Conservation (phyloP, 1,139 yeast species). For the Zygosaccharomyces sapae region DNA sequence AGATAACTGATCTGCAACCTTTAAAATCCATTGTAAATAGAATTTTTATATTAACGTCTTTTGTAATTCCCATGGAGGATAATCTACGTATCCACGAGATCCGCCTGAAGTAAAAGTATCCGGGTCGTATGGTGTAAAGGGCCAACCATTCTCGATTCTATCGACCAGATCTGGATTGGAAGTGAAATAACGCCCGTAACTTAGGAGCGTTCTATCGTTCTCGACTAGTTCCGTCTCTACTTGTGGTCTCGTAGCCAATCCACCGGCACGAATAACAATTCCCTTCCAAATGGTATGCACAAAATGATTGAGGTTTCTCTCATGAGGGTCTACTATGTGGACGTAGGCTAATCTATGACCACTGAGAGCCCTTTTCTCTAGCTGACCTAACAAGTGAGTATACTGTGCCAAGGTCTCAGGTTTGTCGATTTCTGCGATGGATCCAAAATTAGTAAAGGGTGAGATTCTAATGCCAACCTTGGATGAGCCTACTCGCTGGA, state of each 20-base stretch:
- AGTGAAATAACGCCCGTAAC: slow-evolving; percentile 46
- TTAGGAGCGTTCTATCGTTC: slow-evolving; percentile 43
- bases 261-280: slow-evolving; percentile 46
- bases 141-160: slow-evolving; percentile 44
- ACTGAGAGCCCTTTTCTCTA: slow-evolving; percentile 38
- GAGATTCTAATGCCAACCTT: slow-evolving; percentile 57
- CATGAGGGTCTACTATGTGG: slow-evolving; percentile 49
- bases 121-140: slow-evolving; percentile 42
- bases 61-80: slow-evolving; percentile 34
- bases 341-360: slow-evolving; percentile 48
- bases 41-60: slow-evolving; percentile 18
- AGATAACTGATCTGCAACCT: slow-evolving; percentile 26
- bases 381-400: slow-evolving; percentile 39
- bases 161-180: slow-evolving; percentile 52
- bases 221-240: slow-evolving; percentile 27
- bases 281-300: slow-evolving; percentile 48
- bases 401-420: slow-evolving; percentile 36
- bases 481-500: slow-evolving; percentile 50
- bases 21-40: slow-evolving; percentile 2
- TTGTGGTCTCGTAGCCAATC: slow-evolving; percentile 35
- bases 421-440: slow-evolving; percentile 39
- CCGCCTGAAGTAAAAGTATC: slow-evolving; percentile 38
- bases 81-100: slow-evolving; percentile 35
- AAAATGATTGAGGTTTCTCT: slow-evolving; percentile 39
- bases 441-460: slow-evolving; percentile 45